Base-by-base conservation (phyloP, 2,329 filamentous ascomycete genomes). In the Mycosphaerella sp. region DNA sequence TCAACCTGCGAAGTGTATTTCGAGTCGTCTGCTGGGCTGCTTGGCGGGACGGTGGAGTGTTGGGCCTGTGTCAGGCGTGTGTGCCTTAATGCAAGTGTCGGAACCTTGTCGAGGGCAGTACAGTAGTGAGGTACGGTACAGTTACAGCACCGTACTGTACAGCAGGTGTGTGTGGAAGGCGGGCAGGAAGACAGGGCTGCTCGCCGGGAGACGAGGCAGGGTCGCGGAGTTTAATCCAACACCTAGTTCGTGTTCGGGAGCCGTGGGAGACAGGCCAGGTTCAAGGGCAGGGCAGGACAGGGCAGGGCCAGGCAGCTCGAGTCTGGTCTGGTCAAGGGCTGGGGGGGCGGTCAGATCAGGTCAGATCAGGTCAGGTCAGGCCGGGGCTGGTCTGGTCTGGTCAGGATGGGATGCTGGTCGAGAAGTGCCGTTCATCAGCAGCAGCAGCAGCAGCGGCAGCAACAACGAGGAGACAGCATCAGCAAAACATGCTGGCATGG, bases 171-270 rank as follows among this genome's bases (percentile, higher is more conserved):
- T 48, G 45, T 48, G 45, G 45, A 6, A 48, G 45, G 41, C 10
- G 4, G 30, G 13, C 30, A 34, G 30, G 30, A 1, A 1, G 36
- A 32, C 36, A 48, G 45, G 45, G 45, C 45, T 48, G 34, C 34
- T 21, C 17, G 44, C 45, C 45, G 45, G 45, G n/a, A 48, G 45
- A 37, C 45, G 45, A 48, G 45, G 45, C 45, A 48, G 45, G 45
- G 45, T 48, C 45, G 45, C 27, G 18, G 45, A 48, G 45, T 48
- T 48, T 48, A 41, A 41, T 34, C 44, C 35, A 47, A 17, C 39
- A 21, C 16, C 39, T 41, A 41, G 39, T 41, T 41, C 39, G 39
- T 41, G 39, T 41, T 25, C 39, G 39, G 39, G 17, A 41, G 39
- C 39, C 17, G 39, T 21, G 39, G 39, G 39, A 41, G 30, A 34